These are phyloP conservation scores for Epichloe gansuensis DNA, from an alignment of 2,329 filamentous ascomycete genomes.

Conservation along the genomic window DNA sequence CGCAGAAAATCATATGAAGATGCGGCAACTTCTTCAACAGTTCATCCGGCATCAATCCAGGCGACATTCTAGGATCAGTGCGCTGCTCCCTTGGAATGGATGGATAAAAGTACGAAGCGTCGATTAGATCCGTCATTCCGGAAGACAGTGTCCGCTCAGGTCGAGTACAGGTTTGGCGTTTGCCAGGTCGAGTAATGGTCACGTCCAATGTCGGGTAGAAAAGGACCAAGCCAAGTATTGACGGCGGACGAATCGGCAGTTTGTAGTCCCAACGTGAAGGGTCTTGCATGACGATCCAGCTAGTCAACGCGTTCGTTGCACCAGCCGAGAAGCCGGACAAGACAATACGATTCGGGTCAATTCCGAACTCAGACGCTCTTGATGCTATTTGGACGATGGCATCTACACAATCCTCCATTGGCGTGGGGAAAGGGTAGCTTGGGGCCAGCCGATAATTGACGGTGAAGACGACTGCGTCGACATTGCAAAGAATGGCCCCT, in stretches of 20 bases:
- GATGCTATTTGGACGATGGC: constrained; percentile 47
- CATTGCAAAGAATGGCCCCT: constrained; percentile 34
- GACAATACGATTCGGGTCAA: constrained; percentile 43
- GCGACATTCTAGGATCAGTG: constrained; percentile 42
- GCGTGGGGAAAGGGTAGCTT: constrained; percentile 48
- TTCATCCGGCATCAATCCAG: constrained; percentile 40
- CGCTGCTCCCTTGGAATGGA: constrained; percentile 31
- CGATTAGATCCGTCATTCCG: constrained; percentile 48
- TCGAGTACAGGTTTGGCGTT: constrained; percentile 37
- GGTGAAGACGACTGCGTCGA: constrained; percentile 46
- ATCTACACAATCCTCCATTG: constrained; percentile 53
- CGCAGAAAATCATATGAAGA: constrained; percentile 47
- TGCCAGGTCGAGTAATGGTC: constrained; percentile 41
- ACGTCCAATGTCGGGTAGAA: constrained; percentile 54
- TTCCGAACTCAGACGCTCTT: constrained; percentile 41
- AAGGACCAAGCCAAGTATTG: constrained; percentile 38
- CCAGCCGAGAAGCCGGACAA: constrained; percentile 54
- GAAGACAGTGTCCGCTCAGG: constrained; percentile 47
- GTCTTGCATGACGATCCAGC: constrained; percentile 32
- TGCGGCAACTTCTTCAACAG: constrained; percentile 39
- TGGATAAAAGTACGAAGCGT: constrained; percentile 47
- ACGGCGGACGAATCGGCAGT: constrained; percentile 26
- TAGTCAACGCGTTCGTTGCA: constrained; percentile 40
- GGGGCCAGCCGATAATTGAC: constrained; percentile 59
- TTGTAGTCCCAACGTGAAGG: constrained; percentile 27